These are phyloP conservation scores for Trichoderma arundinaceum DNA, from an alignment of 2,329 filamentous ascomycete genomes.

Conservation along the genomic window DNA sequence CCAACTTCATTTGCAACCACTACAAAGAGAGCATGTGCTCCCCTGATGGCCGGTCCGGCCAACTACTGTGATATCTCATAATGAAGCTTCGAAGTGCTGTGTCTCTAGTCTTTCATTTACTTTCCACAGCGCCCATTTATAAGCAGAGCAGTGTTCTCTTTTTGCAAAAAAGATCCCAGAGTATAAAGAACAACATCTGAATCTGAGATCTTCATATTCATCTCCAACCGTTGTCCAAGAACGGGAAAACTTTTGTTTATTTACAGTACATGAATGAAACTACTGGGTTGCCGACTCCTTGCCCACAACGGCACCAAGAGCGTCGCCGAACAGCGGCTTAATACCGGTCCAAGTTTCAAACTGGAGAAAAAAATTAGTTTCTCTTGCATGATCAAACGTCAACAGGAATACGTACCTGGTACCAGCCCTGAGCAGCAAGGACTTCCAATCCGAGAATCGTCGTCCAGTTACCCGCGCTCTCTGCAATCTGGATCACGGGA, in stretches of 20 bases:
- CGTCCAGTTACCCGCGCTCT: conserved; percentile 73
- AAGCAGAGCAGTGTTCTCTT: neutral
- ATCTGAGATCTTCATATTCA: neutral
- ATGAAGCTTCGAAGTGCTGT: too few relatives aligned
- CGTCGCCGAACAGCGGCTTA: conserved; percentile 71
- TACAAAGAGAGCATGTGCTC: too few relatives aligned
- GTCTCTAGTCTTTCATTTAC: too few relatives aligned
- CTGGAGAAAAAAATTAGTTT: conserved; percentile 45
- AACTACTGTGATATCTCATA: too few relatives aligned
- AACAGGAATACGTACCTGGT: conserved; percentile 68
- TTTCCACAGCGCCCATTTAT: too few relatives aligned
- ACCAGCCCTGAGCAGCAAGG: conserved; percentile 84
- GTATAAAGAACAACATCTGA: neutral
- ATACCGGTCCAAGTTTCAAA: conserved; percentile 88
- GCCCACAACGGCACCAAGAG: conserved; percentile 61
- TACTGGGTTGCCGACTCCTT: neutral
- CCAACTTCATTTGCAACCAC: too few relatives aligned
- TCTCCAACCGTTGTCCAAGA: neutral
- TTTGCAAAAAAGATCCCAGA: neutral
- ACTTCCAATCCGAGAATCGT: conserved; percentile 89
- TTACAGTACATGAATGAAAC: neutral
- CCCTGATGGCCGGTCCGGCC: too few relatives aligned
- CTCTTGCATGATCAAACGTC: neutral
- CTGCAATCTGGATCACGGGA: conserved; percentile 81
- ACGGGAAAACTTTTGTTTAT: neutral